Evolutionary conservation across 2,329 filamentous ascomycete species (phyloP), one percentile per base, ranked within the genome.

Genomic region (Phyllosticta citribraziliensis): DNA sequence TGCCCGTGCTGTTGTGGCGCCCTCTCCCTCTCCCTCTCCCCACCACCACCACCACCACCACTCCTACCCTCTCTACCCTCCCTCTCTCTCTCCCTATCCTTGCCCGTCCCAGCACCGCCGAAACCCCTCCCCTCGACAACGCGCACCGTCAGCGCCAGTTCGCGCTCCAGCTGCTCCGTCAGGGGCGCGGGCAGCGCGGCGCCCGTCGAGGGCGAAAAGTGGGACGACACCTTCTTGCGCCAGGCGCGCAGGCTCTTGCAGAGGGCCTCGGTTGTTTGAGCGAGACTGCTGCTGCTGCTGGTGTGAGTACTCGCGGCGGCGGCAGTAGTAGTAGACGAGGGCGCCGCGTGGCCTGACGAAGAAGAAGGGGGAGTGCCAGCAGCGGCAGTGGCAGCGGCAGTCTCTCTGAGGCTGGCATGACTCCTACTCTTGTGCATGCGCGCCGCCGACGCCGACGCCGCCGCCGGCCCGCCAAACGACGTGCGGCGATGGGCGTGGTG

Each of bases 221-320:
- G 77, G 5, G 75, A 75, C 19, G 77, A 75, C 2, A 86, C 75
- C 62, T 83, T 83, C 68, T 84, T 85, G 19, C 83, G 76, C 66
- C 85, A 87, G 0, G 80, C 78, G 54, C 80, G 78, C 3, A 87
- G 72, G 6, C 80, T 81, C 47, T 82, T 79, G 67, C 80, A 82
- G 1, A 85, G 73, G 61, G 82, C 80, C 63, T 86, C 83, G 0
- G 82, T 85, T 1, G 59, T 24, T 10, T 54, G 40, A 3, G 47
- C 5, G 19, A 61, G 50, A 19, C 11, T 20, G 19, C 17, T 11
- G n/a, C 12, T 20, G 20, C 12, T 9, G 11, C 14, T 24, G n/a
- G n/a, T n/a, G n/a, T n/a, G n/a, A n/a, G n/a, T n/a, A n/a, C n/a
- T n/a, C n/a, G n/a, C n/a, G n/a, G n/a, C n/a, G n/a, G n/a, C n/a